phyloP scores from a whole-genome alignment of 768 basidiomycete genomes.

The Saitozyma podzolica region DNA sequence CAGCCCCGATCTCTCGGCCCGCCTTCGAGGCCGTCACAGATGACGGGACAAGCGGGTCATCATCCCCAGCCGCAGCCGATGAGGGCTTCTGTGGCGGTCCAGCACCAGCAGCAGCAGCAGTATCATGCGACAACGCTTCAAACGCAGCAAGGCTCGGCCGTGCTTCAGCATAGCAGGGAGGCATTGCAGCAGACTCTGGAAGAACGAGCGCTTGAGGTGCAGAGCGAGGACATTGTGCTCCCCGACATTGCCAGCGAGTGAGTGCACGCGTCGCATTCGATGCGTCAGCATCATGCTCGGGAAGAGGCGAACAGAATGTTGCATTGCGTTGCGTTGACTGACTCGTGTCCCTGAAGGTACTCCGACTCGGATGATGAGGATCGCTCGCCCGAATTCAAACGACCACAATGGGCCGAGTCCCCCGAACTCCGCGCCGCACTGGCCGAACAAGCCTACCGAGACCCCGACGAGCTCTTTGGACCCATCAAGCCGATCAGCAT shows the following conservation, averaged over 20 bases:
- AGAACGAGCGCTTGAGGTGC: constrained; percentile 33
- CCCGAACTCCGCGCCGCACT: constrained; percentile 79
- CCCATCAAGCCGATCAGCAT: constrained; percentile 79
- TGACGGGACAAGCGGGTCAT: constrained; percentile 5
- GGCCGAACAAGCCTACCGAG: constrained; percentile 77
- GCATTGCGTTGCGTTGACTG: neutral
- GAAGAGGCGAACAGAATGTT: too few relatives aligned
- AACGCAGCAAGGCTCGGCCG: constrained; percentile 12
- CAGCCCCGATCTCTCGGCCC: constrained; percentile 37
- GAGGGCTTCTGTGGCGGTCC: constrained; percentile 13
- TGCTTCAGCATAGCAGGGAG: constrained; percentile 34
- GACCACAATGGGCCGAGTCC: constrained; percentile 76
- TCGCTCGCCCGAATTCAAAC: constrained; percentile 68
- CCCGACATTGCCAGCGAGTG: constrained; percentile 91
- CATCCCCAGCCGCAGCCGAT: constrained; percentile 16
- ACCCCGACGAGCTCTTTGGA: constrained; percentile 78
- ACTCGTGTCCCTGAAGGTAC: constrained; percentile 56
- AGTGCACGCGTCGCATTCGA: constrained; percentile 14
- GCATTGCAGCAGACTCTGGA: constrained; percentile 37
- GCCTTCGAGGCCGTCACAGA: constrained; percentile 37
- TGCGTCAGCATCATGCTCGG: too few relatives aligned
- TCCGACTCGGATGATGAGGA: constrained; percentile 90
- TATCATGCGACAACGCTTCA: neutral
- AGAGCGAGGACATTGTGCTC: constrained; percentile 58
- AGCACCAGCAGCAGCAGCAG: constrained; percentile 5